These are phyloP conservation scores for Moniliophthora roreri DNA, from an alignment of 1,284 basidiomycete species.

Conservation along the genomic window DNA sequence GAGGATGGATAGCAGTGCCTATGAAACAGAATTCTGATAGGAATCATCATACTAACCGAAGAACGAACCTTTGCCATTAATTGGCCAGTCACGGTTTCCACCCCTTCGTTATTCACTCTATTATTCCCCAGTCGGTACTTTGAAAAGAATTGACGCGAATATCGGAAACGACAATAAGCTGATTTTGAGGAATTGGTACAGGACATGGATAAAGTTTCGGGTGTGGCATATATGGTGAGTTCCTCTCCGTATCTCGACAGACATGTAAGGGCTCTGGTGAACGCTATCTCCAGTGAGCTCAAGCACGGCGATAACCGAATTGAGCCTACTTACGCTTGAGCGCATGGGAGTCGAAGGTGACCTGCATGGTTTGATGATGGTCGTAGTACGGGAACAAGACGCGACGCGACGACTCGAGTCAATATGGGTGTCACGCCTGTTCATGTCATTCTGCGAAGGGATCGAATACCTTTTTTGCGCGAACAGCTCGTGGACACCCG, in stretches of 20 bases:
- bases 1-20: constrained; percentile 72
- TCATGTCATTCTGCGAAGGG: too few relatives aligned
- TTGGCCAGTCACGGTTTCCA: constrained; percentile 53
- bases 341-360: constrained; percentile 40
- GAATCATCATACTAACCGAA: background rate
- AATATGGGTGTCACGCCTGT: too few relatives aligned
- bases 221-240: constrained; percentile 62
- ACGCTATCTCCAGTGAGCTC: constrained; percentile 44
- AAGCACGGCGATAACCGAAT: constrained; percentile 9
- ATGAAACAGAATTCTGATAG: constrained; percentile 9
- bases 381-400: background rate
- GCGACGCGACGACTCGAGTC: background rate
- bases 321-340: constrained; percentile 43
- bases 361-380: constrained; percentile 37
- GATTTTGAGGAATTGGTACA: constrained; percentile 76
- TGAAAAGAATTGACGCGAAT: constrained; percentile 65
- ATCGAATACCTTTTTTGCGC: too few relatives aligned
- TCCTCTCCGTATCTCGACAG: constrained; percentile 81
- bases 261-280: constrained; percentile 70
- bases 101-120: constrained; percentile 25
- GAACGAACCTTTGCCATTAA: constrained; percentile 60
- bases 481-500: too few relatives aligned
- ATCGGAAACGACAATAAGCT: constrained; percentile 79
- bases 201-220: constrained; percentile 61
- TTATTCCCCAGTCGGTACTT: constrained; percentile 48